A percentile compares a stretch with the other conserved stretches of the same genome.
These are phyloP conservation scores for Trichoderma polysporum DNA, from an alignment of 2,329 filamentous ascomycete species.

Conservation along the genomic window DNA sequence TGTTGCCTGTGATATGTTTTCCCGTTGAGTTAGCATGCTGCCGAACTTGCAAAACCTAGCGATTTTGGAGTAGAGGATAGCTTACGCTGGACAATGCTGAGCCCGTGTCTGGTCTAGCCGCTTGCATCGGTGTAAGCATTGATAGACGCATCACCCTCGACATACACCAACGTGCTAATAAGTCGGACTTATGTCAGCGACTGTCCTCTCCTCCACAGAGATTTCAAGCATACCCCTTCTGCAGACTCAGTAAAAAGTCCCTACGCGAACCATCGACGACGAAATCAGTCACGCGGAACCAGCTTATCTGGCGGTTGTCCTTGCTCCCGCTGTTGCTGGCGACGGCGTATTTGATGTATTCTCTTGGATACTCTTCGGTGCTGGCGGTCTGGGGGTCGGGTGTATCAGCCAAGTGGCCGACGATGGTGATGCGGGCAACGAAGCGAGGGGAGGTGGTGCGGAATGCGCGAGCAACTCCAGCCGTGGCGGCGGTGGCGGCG, in stretches of 20 bases:
- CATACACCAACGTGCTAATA: constrained; percentile 69
- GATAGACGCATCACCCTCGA: constrained; percentile 80
- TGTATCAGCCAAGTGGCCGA: constrained; percentile 77
- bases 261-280: constrained; percentile 65
- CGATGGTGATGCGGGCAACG: constrained; percentile 78
- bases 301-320: constrained; percentile 76
- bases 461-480: constrained; percentile 65
- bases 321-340: constrained; percentile 65
- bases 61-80: constrained; percentile 25
- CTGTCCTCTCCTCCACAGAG: background rate
- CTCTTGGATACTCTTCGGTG: constrained; percentile 55
- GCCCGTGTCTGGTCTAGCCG: constrained; percentile 60
- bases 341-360: constrained; percentile 75
- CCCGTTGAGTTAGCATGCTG: background rate
- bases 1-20: constrained; percentile 39
- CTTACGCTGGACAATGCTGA: constrained; percentile 82
- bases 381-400: constrained; percentile 73
- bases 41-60: fast-evolving
- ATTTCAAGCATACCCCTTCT: constrained; percentile 72
- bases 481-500: constrained; percentile 47
- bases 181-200: background rate
- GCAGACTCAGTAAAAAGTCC: constrained; percentile 70
- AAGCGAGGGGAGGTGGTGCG: constrained; percentile 65
- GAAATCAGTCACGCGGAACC: constrained; percentile 81
- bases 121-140: constrained; percentile 66